Percentiles rank a stretch among this genome's conserved stretches.
Evolutionary conservation across 768 basidiomycete species (phyloP).

Genomic region (Russula compacta): DNA sequence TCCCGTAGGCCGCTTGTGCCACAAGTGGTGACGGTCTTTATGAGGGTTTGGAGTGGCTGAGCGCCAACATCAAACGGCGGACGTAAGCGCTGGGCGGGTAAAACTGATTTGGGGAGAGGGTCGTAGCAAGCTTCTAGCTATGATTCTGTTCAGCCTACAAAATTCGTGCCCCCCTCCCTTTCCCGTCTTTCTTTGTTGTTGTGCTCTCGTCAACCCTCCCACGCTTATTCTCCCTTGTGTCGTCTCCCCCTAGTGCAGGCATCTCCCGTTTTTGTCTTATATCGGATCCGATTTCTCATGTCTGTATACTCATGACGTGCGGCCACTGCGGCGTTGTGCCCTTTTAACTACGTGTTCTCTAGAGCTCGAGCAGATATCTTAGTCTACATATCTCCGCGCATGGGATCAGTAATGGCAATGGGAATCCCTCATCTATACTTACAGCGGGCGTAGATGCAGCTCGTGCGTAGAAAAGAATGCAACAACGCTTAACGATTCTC

Average conservation of each 20-base stretch:
- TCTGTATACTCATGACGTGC: slow-evolving; percentile 9
- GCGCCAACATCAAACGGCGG: slow-evolving; percentile 81
- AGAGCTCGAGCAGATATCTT: slow-evolving; percentile 19
- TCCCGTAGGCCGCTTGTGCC: slow-evolving; percentile 82
- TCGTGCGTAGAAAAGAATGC: not conserved
- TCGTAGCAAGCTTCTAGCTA: slow-evolving; percentile 42
- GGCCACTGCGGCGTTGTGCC: slow-evolving; percentile 7
- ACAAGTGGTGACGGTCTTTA: slow-evolving; percentile 98
- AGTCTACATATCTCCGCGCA: slow-evolving; percentile 13
- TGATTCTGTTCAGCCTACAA: slow-evolving; percentile 44
- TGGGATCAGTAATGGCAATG: slow-evolving; percentile 16
- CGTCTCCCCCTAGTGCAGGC: slow-evolving; percentile 10
- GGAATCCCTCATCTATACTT: slow-evolving; percentile 11
- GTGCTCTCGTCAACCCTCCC: slow-evolving; percentile 18
- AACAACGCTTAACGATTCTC: slow-evolving; percentile 41
- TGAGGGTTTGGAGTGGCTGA: slow-evolving; percentile 97
- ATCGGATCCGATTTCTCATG: slow-evolving; percentile 18
- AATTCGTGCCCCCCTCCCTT: slow-evolving; percentile 15
- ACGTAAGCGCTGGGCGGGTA: slow-evolving; percentile 37
- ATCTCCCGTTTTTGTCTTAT: slow-evolving; percentile 14
- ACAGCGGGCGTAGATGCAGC: not conserved
- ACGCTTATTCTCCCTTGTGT: slow-evolving; percentile 1
- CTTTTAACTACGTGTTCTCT: slow-evolving; percentile 13
- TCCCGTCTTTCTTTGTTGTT: slow-evolving; percentile 24
- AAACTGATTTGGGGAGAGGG: slow-evolving; percentile 28